A percentile compares a stretch with the other conserved stretches of the same genome.
These are phyloP conservation scores for Endocalyx cinctus DNA, from an alignment of 2,329 filamentous ascomycete genomes.

Conservation along the genomic window DNA sequence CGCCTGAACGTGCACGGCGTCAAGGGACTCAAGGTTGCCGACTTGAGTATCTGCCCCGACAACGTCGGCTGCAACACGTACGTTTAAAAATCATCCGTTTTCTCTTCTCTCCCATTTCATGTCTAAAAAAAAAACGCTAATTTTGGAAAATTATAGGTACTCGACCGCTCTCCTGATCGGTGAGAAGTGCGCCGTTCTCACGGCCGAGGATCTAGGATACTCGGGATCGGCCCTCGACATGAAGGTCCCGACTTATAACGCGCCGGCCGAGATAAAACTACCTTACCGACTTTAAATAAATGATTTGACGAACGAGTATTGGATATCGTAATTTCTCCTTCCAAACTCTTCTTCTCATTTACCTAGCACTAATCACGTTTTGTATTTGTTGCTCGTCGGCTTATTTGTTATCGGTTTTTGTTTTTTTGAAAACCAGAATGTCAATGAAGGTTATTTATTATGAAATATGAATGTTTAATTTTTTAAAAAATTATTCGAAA, in stretches of 20 bases:
- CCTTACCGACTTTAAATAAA: constrained; percentile 34
- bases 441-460: too few relatives aligned
- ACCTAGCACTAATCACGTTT: too few relatives aligned
- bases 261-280: constrained; percentile 43
- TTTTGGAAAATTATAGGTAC: constrained; percentile 48
- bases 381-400: too few relatives aligned
- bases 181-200: constrained; percentile 67
- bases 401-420: too few relatives aligned
- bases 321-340: background rate
- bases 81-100: too few relatives aligned
- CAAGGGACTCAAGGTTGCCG: constrained; percentile 71
- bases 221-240: constrained; percentile 69
- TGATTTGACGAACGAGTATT: background rate
- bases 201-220: constrained; percentile 71
- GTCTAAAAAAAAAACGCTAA: too few relatives aligned
- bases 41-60: constrained; percentile 72
- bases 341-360: background rate
- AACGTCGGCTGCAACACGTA: constrained; percentile 69
- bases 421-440: too few relatives aligned
- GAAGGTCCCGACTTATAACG: constrained; percentile 64
- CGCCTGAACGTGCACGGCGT: constrained; percentile 74
- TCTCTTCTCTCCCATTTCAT: constrained; percentile 2
- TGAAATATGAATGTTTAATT: too few relatives aligned
- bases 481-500: too few relatives aligned
- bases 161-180: constrained; percentile 70